phyloP scores from a whole-genome alignment of 805 yeast species.

The Yamadazyma takamatsuzukensis region DNA sequence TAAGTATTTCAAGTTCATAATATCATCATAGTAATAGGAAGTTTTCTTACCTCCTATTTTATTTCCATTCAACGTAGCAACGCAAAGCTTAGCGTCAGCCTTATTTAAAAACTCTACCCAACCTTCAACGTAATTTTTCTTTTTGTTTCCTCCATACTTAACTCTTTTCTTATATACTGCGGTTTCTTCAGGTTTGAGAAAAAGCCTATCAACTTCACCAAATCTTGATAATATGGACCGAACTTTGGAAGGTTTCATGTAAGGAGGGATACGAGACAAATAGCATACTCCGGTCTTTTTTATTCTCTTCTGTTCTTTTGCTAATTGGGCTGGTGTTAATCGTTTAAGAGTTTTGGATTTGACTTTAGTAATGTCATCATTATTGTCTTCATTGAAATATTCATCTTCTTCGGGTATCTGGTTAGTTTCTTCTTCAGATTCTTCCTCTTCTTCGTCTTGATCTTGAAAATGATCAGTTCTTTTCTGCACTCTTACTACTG shows the following conservation, averaged over 20 bases:
- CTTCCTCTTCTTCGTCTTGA: constrained; percentile 16
- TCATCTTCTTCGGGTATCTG: constrained; percentile 7
- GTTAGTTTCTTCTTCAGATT: constrained; percentile 12
- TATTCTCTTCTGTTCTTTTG: constrained; percentile 50
- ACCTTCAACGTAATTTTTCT: constrained; percentile 84
- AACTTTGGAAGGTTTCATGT: constrained; percentile 92
- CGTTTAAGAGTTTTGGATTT: constrained; percentile 45
- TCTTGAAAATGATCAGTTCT: constrained; percentile 13
- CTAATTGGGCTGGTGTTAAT: constrained; percentile 54
- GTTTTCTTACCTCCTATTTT: constrained; percentile 90
- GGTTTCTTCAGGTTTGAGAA: constrained; percentile 80
- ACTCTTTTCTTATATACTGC: constrained; percentile 62
- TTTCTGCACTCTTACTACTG: constrained; percentile 13
- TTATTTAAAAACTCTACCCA: constrained; percentile 92
- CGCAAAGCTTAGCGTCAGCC: constrained; percentile 84
- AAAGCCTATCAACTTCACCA: constrained; percentile 85
- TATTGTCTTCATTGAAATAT: constrained; percentile 6
- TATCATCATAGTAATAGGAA: constrained; percentile 88
- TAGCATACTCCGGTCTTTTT: constrained; percentile 90
- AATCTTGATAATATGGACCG: constrained; percentile 76
- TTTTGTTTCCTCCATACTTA: constrained; percentile 89
- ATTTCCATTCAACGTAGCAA: constrained; percentile 81
- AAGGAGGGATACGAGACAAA: constrained; percentile 87
- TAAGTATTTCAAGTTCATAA: constrained; percentile 83
- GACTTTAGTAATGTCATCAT: constrained; percentile 11